Evolutionary conservation across 2,329 filamentous ascomycete genomes (phyloP).

Genomic region (Didymella pinodella): DNA sequence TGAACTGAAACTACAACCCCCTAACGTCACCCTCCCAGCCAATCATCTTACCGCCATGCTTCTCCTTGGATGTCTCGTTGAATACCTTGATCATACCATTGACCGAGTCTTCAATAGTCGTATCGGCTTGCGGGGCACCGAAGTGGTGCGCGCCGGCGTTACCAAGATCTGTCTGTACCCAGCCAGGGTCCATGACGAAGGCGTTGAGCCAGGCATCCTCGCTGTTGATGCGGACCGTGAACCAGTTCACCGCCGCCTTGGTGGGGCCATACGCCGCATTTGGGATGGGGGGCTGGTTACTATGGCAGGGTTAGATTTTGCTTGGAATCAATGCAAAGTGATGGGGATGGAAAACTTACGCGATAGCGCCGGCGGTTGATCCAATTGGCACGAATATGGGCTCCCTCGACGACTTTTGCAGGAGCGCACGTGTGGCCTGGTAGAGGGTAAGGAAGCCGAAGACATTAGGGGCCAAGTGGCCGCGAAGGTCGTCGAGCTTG

Average conservation of each 20-base stretch:
- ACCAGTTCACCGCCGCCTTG: slow-evolving; percentile 11
- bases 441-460: slow-evolving; percentile 24
- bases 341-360: slow-evolving; percentile 4
- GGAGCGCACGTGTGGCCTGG: slow-evolving; percentile 22
- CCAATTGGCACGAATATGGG: slow-evolving; percentile 24
- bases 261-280: slow-evolving; percentile 14
- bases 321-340: too few species aligned
- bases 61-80: slow-evolving; percentile 3
- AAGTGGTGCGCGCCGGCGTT: slow-evolving; percentile 6
- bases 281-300: slow-evolving; percentile 5
- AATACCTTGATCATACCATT: slow-evolving; percentile 14
- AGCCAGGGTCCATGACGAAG: slow-evolving; percentile 12
- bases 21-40: slow-evolving; percentile 2
- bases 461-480: slow-evolving; percentile 23
- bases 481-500: slow-evolving; percentile 8
- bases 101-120: slow-evolving; percentile 3
- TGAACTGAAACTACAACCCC: not conserved
- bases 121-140: slow-evolving; percentile 4
- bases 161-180: slow-evolving; percentile 5
- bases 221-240: slow-evolving; percentile 9
- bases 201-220: slow-evolving; percentile 6
- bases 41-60: slow-evolving; percentile 2
- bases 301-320: not conserved
- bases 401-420: slow-evolving; percentile 18
- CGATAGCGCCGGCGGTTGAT: slow-evolving; percentile 16